phyloP scores from a whole-genome alignment of 768 basidiomycete species.

The Mycena epipterygia region DNA sequence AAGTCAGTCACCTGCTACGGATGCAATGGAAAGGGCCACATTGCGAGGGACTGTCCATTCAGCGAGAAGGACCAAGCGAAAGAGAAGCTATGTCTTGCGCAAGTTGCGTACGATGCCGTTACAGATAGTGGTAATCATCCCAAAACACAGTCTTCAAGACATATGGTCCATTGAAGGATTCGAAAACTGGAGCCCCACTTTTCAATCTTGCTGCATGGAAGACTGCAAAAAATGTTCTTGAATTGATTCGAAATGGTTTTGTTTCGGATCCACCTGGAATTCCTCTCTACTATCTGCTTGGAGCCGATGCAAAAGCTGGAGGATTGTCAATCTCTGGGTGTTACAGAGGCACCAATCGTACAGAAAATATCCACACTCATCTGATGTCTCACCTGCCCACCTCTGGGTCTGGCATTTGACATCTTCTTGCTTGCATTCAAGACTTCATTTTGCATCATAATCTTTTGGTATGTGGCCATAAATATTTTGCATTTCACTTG shows the following conservation, averaged over 20 bases:
- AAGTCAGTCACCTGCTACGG: no score
- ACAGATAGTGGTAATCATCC: no score
- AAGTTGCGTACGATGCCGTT: no score
- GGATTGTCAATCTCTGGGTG: background rate
- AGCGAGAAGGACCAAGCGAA: no score
- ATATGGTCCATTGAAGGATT: background rate
- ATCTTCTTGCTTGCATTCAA: background rate
- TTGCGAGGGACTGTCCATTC: no score
- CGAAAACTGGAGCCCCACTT: background rate
- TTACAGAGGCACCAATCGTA: background rate
- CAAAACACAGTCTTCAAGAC: no score
- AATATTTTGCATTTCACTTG: background rate
- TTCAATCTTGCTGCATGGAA: background rate
- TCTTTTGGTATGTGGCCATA: background rate
- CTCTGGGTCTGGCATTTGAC: background rate
- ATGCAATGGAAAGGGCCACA: no score
- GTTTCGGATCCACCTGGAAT: background rate
- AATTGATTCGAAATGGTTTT: background rate
- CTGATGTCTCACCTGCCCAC: background rate
- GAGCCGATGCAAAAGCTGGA: background rate
- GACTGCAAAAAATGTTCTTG: background rate
- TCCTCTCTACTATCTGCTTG: background rate
- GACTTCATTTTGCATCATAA: slow-evolving; percentile 7
- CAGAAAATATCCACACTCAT: background rate
- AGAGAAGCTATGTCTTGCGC: no score